These are phyloP conservation scores for Cryptococcus neoformans DNA, from an alignment of 1,284 basidiomycete genomes.

Conservation along the genomic window DNA sequence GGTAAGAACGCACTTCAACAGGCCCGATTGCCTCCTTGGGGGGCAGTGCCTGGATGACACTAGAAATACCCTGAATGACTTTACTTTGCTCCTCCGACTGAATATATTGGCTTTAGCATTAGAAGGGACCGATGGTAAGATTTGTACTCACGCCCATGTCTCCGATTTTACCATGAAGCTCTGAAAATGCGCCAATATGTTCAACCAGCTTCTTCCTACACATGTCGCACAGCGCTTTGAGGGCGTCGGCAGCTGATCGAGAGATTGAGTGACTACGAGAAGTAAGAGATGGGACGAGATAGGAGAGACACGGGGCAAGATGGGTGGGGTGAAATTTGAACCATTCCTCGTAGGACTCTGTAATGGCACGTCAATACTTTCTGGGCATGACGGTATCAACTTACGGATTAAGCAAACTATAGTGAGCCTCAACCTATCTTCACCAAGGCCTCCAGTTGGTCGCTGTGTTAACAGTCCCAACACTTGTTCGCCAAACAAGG, in stretches of 20 bases:
- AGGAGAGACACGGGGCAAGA: conserved; percentile 58
- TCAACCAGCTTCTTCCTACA: conserved; percentile 74
- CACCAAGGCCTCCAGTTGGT: conserved; percentile 49
- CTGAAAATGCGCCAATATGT: conserved; percentile 77
- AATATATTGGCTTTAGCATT: background rate
- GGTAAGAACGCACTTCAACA: conserved; percentile 58
- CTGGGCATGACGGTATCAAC: background rate
- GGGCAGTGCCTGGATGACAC: conserved; percentile 81
- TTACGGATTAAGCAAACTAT: conserved; percentile 66
- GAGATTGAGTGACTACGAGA: conserved; percentile 65
- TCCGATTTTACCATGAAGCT: conserved; percentile 70
- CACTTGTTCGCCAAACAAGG: conserved; percentile 67
- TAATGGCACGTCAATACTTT: conserved; percentile 2
- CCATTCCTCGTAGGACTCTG: conserved; percentile 82
- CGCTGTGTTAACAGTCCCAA: conserved; percentile 64
- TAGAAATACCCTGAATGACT: conserved; percentile 82
- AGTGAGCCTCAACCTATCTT: conserved; percentile 66
- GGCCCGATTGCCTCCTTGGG: conserved; percentile 71
- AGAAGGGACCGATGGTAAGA: background rate
- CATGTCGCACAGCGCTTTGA: conserved; percentile 80
- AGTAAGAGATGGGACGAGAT: conserved; percentile 59
- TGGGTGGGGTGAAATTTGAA: conserved; percentile 59
- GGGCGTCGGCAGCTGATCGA: conserved; percentile 68
- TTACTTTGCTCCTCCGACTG: conserved; percentile 83
- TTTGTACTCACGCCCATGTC: conserved; percentile 63